Conservation (phyloP, 1,284 basidiomycete genomes). For the Somion occarium region DNA sequence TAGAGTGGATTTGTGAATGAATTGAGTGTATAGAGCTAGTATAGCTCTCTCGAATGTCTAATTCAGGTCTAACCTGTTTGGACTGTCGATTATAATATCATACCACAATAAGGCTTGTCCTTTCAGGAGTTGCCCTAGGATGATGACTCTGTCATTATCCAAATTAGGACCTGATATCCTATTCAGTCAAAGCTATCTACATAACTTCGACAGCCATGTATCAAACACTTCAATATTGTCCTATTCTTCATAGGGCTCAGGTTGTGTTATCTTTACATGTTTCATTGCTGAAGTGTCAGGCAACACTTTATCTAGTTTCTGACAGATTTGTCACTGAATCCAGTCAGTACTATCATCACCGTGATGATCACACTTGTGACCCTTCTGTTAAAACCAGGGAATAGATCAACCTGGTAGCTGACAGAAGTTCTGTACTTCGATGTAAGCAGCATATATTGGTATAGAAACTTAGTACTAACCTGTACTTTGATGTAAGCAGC, state of each 20-base stretch:
- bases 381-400: too few relatives aligned
- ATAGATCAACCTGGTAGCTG: too few relatives aligned
- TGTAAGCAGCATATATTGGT: too few relatives aligned
- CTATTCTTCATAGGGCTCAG: not conserved
- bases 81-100: not conserved
- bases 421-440: too few relatives aligned
- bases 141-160: not conserved
- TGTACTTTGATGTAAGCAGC: too few relatives aligned
- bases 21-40: not conserved
- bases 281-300: too few relatives aligned
- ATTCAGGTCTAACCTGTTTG: not conserved
- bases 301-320: too few relatives aligned
- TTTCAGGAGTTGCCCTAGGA: not conserved
- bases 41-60: not conserved
- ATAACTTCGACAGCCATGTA: not conserved
- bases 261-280: not conserved
- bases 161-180: not conserved
- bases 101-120: not conserved
- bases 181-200: not conserved
- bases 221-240: not conserved
- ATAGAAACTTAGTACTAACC: too few relatives aligned
- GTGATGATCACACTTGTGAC: too few relatives aligned
- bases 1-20: not conserved
- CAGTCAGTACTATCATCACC: too few relatives aligned
- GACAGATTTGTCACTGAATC: too few relatives aligned